Percentiles rank a stretch among this genome's conserved stretches.
Conservation (phyloP, 2,329 filamentous ascomycete genomes). For the Colletotrichum sublineola region DNA sequence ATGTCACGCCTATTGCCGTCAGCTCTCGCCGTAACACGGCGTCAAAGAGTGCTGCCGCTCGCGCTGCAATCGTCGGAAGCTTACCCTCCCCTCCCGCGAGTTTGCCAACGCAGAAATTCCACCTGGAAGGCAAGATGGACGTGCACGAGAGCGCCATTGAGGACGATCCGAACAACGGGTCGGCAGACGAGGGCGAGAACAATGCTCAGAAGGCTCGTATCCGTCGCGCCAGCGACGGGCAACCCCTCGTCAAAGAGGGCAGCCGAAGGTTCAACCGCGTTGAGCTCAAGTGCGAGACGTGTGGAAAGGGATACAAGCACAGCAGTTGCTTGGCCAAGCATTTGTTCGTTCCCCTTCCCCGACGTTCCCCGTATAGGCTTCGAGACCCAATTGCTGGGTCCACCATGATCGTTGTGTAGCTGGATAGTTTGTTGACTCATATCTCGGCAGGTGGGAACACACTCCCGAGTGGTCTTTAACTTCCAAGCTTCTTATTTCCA, state of each 20-base stretch:
- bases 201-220: conserved; percentile 63
- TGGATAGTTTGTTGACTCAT: conserved; percentile 46
- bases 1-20: conserved; percentile 67
- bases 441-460: conserved; percentile 90
- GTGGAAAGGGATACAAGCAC: conserved; percentile 99
- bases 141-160: conserved; percentile 74
- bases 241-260: conserved; percentile 83
- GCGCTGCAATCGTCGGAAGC: conserved; percentile 66
- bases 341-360: conserved; percentile 85
- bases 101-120: conserved; percentile 71
- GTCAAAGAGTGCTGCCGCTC: conserved; percentile 72
- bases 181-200: conserved; percentile 65
- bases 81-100: conserved; percentile 77
- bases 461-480: conserved; percentile 98
- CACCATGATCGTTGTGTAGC: conserved; percentile 2
- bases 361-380: background rate
- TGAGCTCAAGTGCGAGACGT: conserved; percentile 96
- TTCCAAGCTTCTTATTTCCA: conserved; percentile 97
- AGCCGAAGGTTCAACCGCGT: conserved; percentile 84
- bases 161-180: conserved; percentile 73
- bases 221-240: conserved; percentile 85
- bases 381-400: conserved; percentile 49
- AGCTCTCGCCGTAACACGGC: conserved; percentile 75
- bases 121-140: conserved; percentile 63
- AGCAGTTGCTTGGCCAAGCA: conserved; percentile 99